These are phyloP conservation scores for Phytophthora constricta DNA, from an alignment of 352 stramenopile species.

Conservation along the genomic window DNA sequence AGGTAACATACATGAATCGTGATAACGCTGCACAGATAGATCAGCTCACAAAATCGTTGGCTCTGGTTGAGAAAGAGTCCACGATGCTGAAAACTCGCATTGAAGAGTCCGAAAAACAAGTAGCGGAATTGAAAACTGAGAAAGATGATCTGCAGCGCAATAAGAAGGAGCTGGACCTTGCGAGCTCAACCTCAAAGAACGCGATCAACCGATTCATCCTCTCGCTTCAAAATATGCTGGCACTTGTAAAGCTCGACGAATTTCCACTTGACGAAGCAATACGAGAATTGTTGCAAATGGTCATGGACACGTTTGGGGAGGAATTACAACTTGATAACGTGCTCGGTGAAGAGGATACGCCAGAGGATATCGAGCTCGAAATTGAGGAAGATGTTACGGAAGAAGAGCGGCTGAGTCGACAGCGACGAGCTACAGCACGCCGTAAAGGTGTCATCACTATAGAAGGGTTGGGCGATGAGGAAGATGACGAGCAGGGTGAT, in stretches of 20 bases:
- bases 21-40: slow-evolving; percentile 72
- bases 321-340: slow-evolving; percentile 56
- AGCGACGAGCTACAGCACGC: slow-evolving; percentile 23
- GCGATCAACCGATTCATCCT: slow-evolving; percentile 60
- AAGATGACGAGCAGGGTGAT: slow-evolving; percentile 10
- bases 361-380: slow-evolving; percentile 65
- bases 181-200: slow-evolving; percentile 62
- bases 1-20: slow-evolving; percentile 78
- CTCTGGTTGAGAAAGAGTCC: slow-evolving; percentile 55
- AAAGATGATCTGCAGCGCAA: slow-evolving; percentile 71
- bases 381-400: slow-evolving; percentile 59
- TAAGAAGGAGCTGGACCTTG: slow-evolving; percentile 57
- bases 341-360: slow-evolving; percentile 70
- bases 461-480: slow-evolving; percentile 10
- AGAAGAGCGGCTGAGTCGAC: slow-evolving; percentile 40
- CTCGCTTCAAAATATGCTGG: slow-evolving; percentile 70
- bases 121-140: slow-evolving; percentile 50
- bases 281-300: slow-evolving; percentile 69
- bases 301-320: slow-evolving; percentile 63
- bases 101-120: slow-evolving; percentile 48
- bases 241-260: slow-evolving; percentile 76
- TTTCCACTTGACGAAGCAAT: slow-evolving; percentile 82
- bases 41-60: slow-evolving; percentile 64
- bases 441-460: slow-evolving; percentile 31
- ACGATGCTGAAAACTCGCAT: slow-evolving; percentile 47